phyloP scores from a whole-genome alignment of 352 stramenopile species.

The Pythium insidiosum region DNA sequence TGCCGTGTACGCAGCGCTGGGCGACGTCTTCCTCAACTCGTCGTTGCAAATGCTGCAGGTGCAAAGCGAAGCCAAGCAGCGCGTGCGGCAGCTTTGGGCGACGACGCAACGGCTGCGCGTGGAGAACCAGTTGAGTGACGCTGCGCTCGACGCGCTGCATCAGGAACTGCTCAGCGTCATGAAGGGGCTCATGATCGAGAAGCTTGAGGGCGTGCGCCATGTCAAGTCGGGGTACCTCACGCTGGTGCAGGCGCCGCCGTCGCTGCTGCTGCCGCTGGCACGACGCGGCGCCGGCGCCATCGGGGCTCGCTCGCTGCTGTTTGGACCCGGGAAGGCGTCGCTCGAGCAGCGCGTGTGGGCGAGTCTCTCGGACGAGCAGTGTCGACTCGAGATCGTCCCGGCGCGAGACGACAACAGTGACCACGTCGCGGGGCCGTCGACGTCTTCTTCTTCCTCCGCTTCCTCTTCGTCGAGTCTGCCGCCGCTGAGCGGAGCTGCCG shows the following conservation, averaged over 20 bases:
- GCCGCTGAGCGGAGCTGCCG: not conserved
- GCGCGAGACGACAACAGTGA: slow-evolving; percentile 10
- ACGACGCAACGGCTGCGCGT: slow-evolving; percentile 43
- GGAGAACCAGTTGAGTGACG: slow-evolving; percentile 27
- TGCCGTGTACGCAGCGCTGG: too few species aligned
- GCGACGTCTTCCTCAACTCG: slow-evolving; percentile 40
- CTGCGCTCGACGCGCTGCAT: slow-evolving; percentile 24
- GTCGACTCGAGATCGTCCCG: slow-evolving; percentile 44
- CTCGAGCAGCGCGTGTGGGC: slow-evolving; percentile 35
- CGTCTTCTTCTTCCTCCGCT: not conserved
- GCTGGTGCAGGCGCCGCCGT: slow-evolving; percentile 32
- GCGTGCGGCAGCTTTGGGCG: slow-evolving; percentile 54
- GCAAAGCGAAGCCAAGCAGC: slow-evolving; percentile 48
- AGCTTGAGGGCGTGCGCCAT: slow-evolving; percentile 31
- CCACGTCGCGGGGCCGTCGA: not conserved
- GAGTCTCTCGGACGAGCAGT: slow-evolving; percentile 45
- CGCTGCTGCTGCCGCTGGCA: too few species aligned
- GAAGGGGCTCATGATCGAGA: slow-evolving; percentile 48
- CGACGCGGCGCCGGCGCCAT: too few species aligned
- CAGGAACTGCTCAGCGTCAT: slow-evolving; percentile 27
- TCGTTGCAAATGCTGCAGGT: slow-evolving; percentile 60
- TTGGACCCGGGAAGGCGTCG: slow-evolving; percentile 2
- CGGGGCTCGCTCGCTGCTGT: slow-evolving; percentile 9
- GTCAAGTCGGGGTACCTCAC: slow-evolving; percentile 41
- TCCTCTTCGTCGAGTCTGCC: too few species aligned